These are phyloP conservation scores for Penicillium sp. DNA, from an alignment of 2,329 filamentous ascomycete species.

Conservation along the genomic window DNA sequence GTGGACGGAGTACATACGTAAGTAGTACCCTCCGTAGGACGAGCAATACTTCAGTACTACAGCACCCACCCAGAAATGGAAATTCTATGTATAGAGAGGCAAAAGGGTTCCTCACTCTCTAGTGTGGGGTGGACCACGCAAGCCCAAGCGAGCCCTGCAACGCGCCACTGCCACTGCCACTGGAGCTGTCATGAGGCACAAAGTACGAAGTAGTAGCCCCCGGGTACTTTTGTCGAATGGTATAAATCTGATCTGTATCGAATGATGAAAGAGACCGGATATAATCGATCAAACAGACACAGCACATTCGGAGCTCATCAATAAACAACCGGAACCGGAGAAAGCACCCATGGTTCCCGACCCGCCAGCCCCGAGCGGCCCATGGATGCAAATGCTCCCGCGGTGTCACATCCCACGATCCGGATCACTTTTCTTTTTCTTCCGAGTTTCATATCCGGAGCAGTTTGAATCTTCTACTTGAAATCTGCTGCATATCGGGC, in stretches of 20 bases:
- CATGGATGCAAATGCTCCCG: not conserved
- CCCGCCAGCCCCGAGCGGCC: conserved; percentile 8
- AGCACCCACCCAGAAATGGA: not conserved
- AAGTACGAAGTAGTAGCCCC: not conserved
- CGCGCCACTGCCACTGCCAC: not conserved
- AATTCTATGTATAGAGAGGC: not conserved
- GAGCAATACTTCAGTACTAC: no score
- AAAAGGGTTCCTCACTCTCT: conserved; percentile 4
- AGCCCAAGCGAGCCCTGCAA: not conserved
- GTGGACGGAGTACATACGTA: not conserved
- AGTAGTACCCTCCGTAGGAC: not conserved
- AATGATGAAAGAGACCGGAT: not conserved
- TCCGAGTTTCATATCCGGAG: not conserved
- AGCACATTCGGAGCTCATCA: conserved; percentile 2
- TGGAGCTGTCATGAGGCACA: not conserved
- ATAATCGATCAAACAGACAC: not conserved
- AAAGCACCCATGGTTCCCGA: conserved; percentile 13
- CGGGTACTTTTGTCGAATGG: not conserved
- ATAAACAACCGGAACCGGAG: conserved; percentile 19
- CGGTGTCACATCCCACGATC: not conserved
- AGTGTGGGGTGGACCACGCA: conserved; percentile 9
- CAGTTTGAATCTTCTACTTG: not conserved
- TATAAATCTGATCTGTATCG: not conserved
- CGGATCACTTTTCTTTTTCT: not conserved
- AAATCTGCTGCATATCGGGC: not conserved